A percentile compares a stretch with the other conserved stretches of the same genome.
phyloP scores from a whole-genome alignment of 2,329 filamentous ascomycete genomes.

The Colletotrichum siamense region DNA sequence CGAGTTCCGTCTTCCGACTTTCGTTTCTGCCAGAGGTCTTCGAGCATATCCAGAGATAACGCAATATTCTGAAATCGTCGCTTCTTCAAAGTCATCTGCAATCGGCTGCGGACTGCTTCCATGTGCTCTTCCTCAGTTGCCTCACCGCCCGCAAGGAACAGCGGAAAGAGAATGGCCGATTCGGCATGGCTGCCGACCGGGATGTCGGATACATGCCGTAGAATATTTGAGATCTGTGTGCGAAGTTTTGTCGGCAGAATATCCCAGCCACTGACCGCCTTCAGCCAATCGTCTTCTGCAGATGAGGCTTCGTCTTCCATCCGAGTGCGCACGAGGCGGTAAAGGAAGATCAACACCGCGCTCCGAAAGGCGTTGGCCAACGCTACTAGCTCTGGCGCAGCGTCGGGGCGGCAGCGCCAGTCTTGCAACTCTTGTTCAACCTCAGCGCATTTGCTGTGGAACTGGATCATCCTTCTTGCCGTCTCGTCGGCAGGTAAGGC shows the following conservation, averaged over 20 bases:
- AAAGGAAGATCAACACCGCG: slow-evolving; percentile 5
- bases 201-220: not conserved
- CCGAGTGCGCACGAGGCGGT: not conserved
- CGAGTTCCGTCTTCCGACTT: not conserved
- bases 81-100: slow-evolving; percentile 13
- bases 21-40: slow-evolving; percentile 11
- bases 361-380: slow-evolving; percentile 8
- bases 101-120: not conserved
- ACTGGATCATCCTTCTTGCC: not conserved
- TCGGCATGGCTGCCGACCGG: slow-evolving; percentile 11
- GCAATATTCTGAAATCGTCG: slow-evolving; percentile 8
- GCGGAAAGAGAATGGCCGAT: slow-evolving; percentile 16
- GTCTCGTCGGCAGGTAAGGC: not conserved
- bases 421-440: slow-evolving; percentile 9
- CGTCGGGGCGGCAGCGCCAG: slow-evolving; percentile 4
- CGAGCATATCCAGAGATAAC: not conserved
- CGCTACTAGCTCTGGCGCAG: not conserved
- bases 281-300: not conserved
- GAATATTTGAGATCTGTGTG: slow-evolving; percentile 5
- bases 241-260: slow-evolving; percentile 8
- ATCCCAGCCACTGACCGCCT: not conserved
- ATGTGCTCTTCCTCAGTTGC: slow-evolving; percentile 5
- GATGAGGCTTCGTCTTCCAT: not conserved
- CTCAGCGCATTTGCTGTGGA: not conserved
- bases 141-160: slow-evolving; percentile 19